A percentile compares a stretch with the other conserved stretches of the same genome.
Conservation (phyloP, 257 asterid species). For the Knoxia roxburghii region DNA sequence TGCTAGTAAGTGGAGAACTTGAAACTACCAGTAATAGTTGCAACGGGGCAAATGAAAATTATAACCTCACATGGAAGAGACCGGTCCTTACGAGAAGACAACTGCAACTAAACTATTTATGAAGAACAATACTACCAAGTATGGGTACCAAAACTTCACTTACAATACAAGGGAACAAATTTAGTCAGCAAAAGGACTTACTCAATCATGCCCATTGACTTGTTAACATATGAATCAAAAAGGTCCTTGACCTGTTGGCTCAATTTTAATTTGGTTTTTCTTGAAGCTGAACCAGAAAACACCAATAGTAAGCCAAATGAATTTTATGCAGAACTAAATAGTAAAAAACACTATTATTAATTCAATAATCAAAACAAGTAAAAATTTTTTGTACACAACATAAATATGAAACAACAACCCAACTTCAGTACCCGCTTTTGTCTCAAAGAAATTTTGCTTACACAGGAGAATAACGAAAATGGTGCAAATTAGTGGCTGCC, state of each 20-base stretch:
- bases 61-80: not conserved
- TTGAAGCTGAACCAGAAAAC: conserved; percentile 46
- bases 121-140: not conserved
- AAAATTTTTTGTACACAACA: not conserved
- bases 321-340: not conserved
- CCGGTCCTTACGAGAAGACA: not conserved
- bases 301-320: conserved; percentile 2
- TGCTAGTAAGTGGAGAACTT: not conserved
- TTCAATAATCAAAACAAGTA: not conserved
- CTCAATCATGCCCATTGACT: conserved; percentile 58
- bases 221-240: conserved; percentile 47
- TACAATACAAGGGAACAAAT: not conserved
- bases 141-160: not conserved
- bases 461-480: not conserved
- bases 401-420: not conserved
- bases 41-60: not conserved
- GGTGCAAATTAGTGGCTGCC: not conserved
- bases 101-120: not conserved
- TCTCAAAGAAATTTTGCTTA: not conserved
- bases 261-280: conserved; percentile 57
- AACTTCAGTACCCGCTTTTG: not conserved
- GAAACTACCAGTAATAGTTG: not conserved
- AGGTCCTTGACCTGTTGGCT: conserved; percentile 51
- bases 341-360: not conserved
- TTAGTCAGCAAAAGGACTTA: conserved; percentile 32